Conservation (phyloP, 306 rosid species). For the Quercus robur region DNA sequence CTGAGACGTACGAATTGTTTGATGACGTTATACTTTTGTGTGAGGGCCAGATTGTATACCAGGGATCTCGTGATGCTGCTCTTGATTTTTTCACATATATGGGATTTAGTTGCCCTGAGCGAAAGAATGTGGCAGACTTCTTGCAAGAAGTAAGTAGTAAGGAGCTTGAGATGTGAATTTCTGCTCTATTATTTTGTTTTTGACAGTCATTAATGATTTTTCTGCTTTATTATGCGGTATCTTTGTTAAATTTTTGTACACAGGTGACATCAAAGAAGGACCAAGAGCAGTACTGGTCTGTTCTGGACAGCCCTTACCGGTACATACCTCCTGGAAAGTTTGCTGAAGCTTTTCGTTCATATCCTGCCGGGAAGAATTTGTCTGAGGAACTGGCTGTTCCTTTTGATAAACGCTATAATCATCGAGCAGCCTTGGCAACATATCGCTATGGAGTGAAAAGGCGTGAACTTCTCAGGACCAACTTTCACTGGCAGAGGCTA, state of each 20-base stretch:
- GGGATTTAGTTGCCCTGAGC: slow-evolving; percentile 88
- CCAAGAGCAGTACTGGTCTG: slow-evolving; percentile 97
- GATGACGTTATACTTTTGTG: slow-evolving; percentile 89
- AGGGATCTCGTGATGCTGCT: slow-evolving; percentile 82
- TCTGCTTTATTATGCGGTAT: slow-evolving; percentile 2
- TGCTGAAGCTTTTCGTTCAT: slow-evolving; percentile 68
- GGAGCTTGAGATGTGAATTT: slow-evolving; percentile 18
- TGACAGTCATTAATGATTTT: slow-evolving; percentile 12
- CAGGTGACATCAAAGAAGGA: slow-evolving; percentile 96
- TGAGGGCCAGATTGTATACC: slow-evolving; percentile 94
- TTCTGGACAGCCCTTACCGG: slow-evolving; percentile 71
- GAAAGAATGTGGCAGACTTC: slow-evolving; percentile 98
- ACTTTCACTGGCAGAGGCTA: slow-evolving; percentile 79
- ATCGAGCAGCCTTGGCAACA: slow-evolving; percentile 94
- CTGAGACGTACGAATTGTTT: slow-evolving; percentile 95
- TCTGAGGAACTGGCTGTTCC: slow-evolving; percentile 66
- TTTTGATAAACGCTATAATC: slow-evolving; percentile 76
- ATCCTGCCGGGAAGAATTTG: slow-evolving; percentile 66
- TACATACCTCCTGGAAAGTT: slow-evolving; percentile 75
- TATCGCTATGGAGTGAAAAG: slow-evolving; percentile 57
- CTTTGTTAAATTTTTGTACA: slow-evolving; percentile 19
- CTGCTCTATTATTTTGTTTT: slow-evolving; percentile 11
- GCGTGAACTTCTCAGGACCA: slow-evolving; percentile 75
- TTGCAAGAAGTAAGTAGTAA: slow-evolving; percentile 86
- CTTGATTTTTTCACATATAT: slow-evolving; percentile 68